Base-by-base conservation (phyloP, 2,329 filamentous ascomycete species). In the Phaeosphaeriaceae sp. region DNA sequence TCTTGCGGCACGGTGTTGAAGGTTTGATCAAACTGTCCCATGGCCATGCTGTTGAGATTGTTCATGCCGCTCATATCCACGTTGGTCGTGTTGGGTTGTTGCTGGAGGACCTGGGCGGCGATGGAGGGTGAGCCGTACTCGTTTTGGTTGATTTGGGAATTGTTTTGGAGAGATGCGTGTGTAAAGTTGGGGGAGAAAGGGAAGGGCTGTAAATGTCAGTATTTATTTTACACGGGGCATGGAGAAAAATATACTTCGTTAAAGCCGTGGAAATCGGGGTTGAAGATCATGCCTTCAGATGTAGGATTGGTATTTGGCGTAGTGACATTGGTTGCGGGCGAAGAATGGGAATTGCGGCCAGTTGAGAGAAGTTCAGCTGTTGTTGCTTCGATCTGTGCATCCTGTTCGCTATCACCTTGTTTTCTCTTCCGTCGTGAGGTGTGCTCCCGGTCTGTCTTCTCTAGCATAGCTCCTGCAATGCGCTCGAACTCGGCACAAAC, bases 401-500 rank as follows among this genome's bases (percentile, higher is more conserved):
- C 69, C n/a, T 72, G 67, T 38, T 74, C 71, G 16, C 87, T 86
- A 36, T 84, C 67, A 11, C 68, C 79, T 53, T 83, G 86, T 81
- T 96, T 97, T 52, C 93, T 85, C 79, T 97, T 97, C 48, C 90
- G 85, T 50, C 90, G 85, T 4, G 85, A 87, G 20, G 87, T 83
- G 29, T 89, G 84, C 42, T 97, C 93, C 65, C 88, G 91, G 68
- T 97, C 93, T 0, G 90, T 85, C 71, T 92, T 96, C 51, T 97
- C 93, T 37, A 97, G 86, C 7, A 96, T 91, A 3, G 92, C 86
- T 67, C 88, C 90, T 29, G 92, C 92, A 57, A 99, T 97, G 50
- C 94, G 86, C 72, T 96, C 92, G 63, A 99, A 99, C 67, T 99
- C 94, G n/a, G 90, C 85, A 72, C 93, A 97, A 1, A 97, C 88